Conservation (phyloP, 345 rosid species). For the Eucalyptus regnans region DNA sequence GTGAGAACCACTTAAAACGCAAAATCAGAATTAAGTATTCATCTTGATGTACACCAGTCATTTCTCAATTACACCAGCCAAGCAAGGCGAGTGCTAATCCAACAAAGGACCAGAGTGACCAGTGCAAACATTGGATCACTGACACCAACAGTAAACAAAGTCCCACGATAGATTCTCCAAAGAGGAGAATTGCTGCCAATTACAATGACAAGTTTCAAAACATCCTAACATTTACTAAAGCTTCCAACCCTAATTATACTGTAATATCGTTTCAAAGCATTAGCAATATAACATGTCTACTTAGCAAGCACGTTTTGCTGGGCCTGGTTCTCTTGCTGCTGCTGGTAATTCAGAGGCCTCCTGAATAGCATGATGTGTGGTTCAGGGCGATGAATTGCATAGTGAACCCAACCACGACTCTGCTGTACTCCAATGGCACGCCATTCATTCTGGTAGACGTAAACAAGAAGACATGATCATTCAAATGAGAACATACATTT, state of each 20-base stretch:
- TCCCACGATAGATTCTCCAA: not conserved
- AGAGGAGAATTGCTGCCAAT: not conserved
- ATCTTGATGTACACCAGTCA: not conserved
- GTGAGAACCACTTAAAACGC: not conserved
- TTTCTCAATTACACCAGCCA: not conserved
- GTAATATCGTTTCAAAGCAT: not conserved
- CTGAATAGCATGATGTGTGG: constrained; percentile 98
- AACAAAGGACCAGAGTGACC: not conserved
- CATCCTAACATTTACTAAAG: not conserved
- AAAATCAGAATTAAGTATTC: not conserved
- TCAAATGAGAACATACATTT: not conserved
- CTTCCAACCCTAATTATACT: not conserved
- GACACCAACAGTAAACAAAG: not conserved
- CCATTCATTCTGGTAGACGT: constrained; percentile 62
- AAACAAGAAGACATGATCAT: not conserved
- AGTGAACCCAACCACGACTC: constrained; percentile 98
- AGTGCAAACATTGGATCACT: not conserved
- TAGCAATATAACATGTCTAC: constrained; percentile 8
- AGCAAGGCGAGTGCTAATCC: not conserved
- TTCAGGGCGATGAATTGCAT: constrained; percentile 92
- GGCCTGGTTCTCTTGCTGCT: constrained; percentile 77
- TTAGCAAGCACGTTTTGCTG: constrained; percentile 35
- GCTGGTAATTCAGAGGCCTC: constrained; percentile 85
- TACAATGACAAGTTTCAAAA: not conserved
- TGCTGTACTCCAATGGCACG: constrained; percentile 93